Percentiles rank a stretch among this genome's conserved stretches.
Evolutionary conservation across 148 eudicot genomes (phyloP).

Genomic region (Vaccinium vitisidaea): DNA sequence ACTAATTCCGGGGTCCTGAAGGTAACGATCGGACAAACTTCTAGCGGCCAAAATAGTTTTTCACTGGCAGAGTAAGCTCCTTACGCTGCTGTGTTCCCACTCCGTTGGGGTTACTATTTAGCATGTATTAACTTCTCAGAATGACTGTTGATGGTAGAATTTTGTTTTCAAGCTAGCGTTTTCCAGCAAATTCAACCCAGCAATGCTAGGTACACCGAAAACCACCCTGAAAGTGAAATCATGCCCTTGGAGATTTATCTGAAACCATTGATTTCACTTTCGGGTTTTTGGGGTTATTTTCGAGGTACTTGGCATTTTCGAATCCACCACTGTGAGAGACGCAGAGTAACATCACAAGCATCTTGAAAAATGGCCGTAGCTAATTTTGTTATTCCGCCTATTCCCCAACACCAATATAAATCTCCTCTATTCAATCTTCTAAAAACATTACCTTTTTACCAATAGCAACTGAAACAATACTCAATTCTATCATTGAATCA

Average conservation of each 20-base stretch:
- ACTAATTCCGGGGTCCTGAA: no score
- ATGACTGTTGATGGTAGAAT: neutral
- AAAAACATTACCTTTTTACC: neutral
- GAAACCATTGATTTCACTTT: no score
- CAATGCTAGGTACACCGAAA: no score
- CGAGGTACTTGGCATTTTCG: neutral
- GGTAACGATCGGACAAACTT: no score
- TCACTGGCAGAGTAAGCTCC: no score
- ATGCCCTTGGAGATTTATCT: no score
- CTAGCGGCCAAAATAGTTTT: no score
- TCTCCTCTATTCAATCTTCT: neutral
- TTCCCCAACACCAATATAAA: neutral
- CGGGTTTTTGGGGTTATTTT: no score
- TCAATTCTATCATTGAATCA: neutral
- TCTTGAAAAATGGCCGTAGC: neutral
- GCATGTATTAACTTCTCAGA: neutral
- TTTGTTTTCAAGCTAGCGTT: neutral
- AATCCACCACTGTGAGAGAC: neutral
- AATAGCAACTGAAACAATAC: neutral
- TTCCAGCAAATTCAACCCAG: neutral
- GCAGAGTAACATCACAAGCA: neutral
- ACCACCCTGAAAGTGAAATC: no score
- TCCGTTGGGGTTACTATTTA: no score
- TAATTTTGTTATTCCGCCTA: neutral
- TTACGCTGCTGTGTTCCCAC: no score